Evolutionary conservation across 78 protist species (phyloP), one percentile per base, ranked within the genome.

Genomic region (Trichosphaerium sp.): DNA sequence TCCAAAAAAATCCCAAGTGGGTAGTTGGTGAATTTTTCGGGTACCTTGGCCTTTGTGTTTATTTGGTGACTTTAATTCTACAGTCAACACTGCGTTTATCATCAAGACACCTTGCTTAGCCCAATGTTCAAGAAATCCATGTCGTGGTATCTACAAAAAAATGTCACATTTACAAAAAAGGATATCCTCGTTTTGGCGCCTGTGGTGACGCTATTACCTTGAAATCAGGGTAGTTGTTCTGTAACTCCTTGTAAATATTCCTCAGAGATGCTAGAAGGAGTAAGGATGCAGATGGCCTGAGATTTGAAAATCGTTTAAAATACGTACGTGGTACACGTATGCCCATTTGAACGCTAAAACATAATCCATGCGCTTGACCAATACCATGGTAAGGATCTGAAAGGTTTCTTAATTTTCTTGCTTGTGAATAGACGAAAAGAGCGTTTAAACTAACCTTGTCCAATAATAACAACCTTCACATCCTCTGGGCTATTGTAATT

Each of bases 331-430:
- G 90, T 8, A 15, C 6, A 1, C 41, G 3, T 32, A 70, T 61
- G 18, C 88, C 83, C 4, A 32, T 52, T 7, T 15, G 47, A 8
- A 91, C 94, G 6, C 88, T 74, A 49, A 89, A 92, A 51, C 82
- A 61, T 3, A 92, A 69, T 2, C 96, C 96, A 43, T 92, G 89
- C 0, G 94, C 96, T 51, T 91, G 96, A 26, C 83, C 79, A 4
- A 37, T 29, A 3, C 70, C 47, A 15, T 74, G 77, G 35, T 90
- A 90, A 1, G 96, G 96, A 26, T 92, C 96, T n/a, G n/a, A n/a
- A n/a, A n/a, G n/a, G n/a, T n/a, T n/a, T n/a, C n/a, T n/a, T n/a
- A n/a, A n/a, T n/a, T n/a, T n/a, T n/a, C n/a, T n/a, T n/a, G n/a
- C n/a, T n/a, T n/a, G n/a, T n/a, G n/a, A n/a, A n/a, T n/a, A n/a